These are phyloP conservation scores for Xylariaceae sp. DNA, from an alignment of 2,329 filamentous ascomycete species.

Conservation along the genomic window DNA sequence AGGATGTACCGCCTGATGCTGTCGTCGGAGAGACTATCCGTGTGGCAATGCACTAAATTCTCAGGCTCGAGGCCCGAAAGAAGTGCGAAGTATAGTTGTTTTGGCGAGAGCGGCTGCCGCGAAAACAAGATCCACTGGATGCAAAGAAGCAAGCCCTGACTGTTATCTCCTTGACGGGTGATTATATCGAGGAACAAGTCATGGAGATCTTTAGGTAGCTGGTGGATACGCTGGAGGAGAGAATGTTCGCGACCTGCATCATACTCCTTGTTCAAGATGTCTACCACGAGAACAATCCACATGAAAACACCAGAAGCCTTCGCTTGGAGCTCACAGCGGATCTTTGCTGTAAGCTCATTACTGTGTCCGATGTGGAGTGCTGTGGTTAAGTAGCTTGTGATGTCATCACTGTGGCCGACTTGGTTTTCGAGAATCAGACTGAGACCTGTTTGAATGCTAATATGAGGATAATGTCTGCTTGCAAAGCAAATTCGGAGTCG, in stretches of 20 bases:
- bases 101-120: not conserved
- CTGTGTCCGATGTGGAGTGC: not conserved
- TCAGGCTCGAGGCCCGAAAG: not conserved
- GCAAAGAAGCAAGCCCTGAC: conserved; percentile 3
- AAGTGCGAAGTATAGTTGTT: conserved; percentile 9
- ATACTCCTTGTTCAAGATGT: conserved; percentile 9
- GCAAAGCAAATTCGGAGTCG: conserved; percentile 40
- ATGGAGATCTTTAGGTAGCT: conserved; percentile 7
- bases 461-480: conserved; percentile 32
- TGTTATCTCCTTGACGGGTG: not conserved
- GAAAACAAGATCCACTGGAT: conserved; percentile 12
- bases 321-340: conserved; percentile 2
- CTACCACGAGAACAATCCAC: conserved; percentile 12
- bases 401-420: conserved; percentile 4
- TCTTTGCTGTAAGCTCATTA: not conserved
- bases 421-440: conserved; percentile 7
- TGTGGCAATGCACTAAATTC: not conserved
- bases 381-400: conserved; percentile 1
- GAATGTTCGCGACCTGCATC: not conserved
- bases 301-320: conserved; percentile 13
- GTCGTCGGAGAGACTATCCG: not conserved
- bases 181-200: conserved; percentile 10
- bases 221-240: not conserved
- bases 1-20: conserved; percentile 34
- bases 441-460: conserved; percentile 25